Evolutionary conservation across 768 basidiomycete species (phyloP).

Genomic region (Pleurotus eryngii): DNA sequence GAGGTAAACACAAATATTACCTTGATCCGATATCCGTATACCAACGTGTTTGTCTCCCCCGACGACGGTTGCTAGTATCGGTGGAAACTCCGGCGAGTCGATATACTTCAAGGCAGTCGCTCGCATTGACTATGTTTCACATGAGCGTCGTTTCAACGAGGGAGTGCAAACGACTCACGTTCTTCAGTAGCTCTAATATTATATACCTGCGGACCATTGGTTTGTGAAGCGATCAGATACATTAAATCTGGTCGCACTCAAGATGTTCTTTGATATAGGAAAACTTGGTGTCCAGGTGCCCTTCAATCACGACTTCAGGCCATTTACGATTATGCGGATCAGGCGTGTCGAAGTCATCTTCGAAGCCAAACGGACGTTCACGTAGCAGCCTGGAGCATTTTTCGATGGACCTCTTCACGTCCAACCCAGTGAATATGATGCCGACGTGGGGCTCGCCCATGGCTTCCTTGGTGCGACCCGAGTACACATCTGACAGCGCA

Average conservation of each 20-base stretch:
- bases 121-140: constrained; percentile 57
- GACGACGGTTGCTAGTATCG: constrained; percentile 72
- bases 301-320: constrained; percentile 71
- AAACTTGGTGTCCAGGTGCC: constrained; percentile 67
- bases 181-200: constrained; percentile 86
- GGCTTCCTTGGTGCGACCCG: constrained; percentile 29
- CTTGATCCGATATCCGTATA: constrained; percentile 90
- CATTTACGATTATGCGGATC: constrained; percentile 30
- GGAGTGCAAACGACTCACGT: constrained; percentile 44
- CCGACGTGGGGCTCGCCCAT: constrained; percentile 66
- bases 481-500: constrained; percentile 64
- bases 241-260: constrained; percentile 50
- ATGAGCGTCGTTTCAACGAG: too few species aligned
- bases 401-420: constrained; percentile 67
- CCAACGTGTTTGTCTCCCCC: constrained; percentile 70
- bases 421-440: constrained; percentile 76
- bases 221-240: constrained; percentile 6
- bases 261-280: constrained; percentile 85
- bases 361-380: constrained; percentile 41
- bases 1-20: constrained; percentile 28
- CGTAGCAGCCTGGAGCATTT: constrained; percentile 60
- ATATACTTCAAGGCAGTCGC: constrained; percentile 58
- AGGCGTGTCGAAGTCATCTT: constrained; percentile 30
- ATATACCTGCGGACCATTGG: constrained; percentile 55
- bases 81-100: constrained; percentile 42